A percentile compares a stretch with the other conserved stretches of the same genome.
Evolutionary conservation across 139 green algal species (phyloP).

Genomic region (Pycnococcus provasolii): DNA sequence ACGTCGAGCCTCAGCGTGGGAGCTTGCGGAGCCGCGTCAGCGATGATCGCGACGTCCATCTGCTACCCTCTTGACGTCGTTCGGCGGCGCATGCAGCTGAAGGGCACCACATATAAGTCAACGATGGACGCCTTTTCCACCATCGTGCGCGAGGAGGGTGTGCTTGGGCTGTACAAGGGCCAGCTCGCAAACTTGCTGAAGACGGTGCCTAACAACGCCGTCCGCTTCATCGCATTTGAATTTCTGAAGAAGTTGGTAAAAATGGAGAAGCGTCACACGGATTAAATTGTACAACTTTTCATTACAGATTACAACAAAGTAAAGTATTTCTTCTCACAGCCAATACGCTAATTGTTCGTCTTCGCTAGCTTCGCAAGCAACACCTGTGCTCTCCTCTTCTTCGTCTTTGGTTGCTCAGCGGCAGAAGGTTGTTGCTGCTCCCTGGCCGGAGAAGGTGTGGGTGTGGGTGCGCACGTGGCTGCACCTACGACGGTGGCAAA

Average conservation of each 20-base stretch:
- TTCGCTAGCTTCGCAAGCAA: too few relatives aligned
- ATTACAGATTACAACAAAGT: too few relatives aligned
- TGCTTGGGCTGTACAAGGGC: slow-evolving; percentile 74
- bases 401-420: too few relatives aligned
- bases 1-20: slow-evolving; percentile 24
- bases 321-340: too few relatives aligned
- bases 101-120: slow-evolving; percentile 56
- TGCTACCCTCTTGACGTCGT: slow-evolving; percentile 90
- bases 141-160: slow-evolving; percentile 56
- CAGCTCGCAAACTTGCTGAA: slow-evolving; percentile 84
- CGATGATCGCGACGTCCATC: slow-evolving; percentile 57
- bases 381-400: too few relatives aligned
- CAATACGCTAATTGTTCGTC: too few relatives aligned
- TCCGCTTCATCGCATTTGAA: slow-evolving; percentile 80
- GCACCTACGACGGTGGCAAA: too few relatives aligned
- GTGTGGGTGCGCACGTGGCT: too few relatives aligned
- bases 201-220: slow-evolving; percentile 78
- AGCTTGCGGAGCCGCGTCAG: slow-evolving; percentile 18
- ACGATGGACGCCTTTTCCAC: slow-evolving; percentile 56
- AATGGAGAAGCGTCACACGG: slow-evolving; percentile 45
- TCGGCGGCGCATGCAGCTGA: slow-evolving; percentile 81
- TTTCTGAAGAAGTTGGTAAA: slow-evolving; percentile 56
- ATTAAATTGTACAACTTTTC: neutral
- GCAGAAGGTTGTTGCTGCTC: too few relatives aligned
- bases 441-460: too few relatives aligned